Conservation (phyloP, 805 yeast species). For the Cyberlindnera japonica region DNA sequence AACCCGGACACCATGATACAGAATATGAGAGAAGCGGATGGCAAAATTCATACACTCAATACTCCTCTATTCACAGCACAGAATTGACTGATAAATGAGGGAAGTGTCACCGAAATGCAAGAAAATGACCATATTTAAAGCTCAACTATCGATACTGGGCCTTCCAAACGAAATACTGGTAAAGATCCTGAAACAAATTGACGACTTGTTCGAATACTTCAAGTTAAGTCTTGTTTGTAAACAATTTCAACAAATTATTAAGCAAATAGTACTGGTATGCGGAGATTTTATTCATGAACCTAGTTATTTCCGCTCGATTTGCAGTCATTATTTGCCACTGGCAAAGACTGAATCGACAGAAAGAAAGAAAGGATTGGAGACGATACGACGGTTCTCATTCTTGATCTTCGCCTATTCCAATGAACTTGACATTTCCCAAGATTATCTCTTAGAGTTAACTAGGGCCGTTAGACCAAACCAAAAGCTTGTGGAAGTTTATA, state of each 20-base stretch:
- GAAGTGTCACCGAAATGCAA: neutral
- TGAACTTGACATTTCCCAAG: too few species aligned
- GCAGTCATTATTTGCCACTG: conserved; percentile 6
- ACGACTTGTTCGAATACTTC: conserved; percentile 20
- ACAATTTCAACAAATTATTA: conserved; percentile 15
- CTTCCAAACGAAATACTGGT: conserved; percentile 23
- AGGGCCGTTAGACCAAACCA: too few species aligned
- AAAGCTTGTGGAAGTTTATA: conserved; percentile 15
- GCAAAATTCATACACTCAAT: too few species aligned
- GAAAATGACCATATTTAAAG: too few species aligned
- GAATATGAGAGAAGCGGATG: too few species aligned
- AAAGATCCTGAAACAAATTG: conserved; percentile 13
- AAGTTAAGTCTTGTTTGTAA: conserved; percentile 14
- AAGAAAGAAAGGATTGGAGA: too few species aligned
- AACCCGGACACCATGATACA: too few species aligned
- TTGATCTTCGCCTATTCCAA: conserved; percentile 18
- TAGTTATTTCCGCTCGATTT: conserved; percentile 12
- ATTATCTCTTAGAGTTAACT: too few species aligned
- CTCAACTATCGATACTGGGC: conserved; percentile 10
- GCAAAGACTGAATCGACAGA: too few species aligned
- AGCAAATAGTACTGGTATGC: conserved; percentile 17
- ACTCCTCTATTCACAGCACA: too few species aligned
- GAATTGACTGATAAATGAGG: too few species aligned
- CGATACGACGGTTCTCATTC: conserved; percentile 9
- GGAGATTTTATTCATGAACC: conserved; percentile 18